Evolutionary conservation across 352 stramenopile genomes (phyloP).

Genomic region (Pseudoperonospora humuli): DNA sequence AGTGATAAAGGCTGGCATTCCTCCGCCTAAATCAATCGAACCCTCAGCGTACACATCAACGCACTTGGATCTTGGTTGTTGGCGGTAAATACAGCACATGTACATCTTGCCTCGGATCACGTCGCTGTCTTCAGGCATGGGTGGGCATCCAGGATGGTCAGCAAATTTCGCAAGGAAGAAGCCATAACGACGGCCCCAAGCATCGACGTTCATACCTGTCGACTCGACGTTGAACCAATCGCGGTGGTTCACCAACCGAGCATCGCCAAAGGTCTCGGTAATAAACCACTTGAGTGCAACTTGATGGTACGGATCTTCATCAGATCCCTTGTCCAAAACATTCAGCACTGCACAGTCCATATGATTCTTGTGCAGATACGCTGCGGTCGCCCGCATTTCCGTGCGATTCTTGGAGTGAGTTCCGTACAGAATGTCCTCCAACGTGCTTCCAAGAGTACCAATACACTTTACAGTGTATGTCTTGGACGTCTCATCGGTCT

Average conservation of each 20-base stretch:
- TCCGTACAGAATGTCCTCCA: constrained; percentile 53
- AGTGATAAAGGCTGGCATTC: constrained; percentile 17
- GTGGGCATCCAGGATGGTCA: constrained; percentile 26
- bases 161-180: constrained; percentile 42
- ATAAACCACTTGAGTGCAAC: constrained; percentile 50
- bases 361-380: constrained; percentile 24
- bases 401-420: constrained; percentile 32
- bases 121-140: constrained; percentile 25
- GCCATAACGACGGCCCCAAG: constrained; percentile 33
- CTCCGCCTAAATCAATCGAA: constrained; percentile 33
- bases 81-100: constrained; percentile 55
- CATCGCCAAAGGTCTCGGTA: constrained; percentile 27
- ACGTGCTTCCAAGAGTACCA: constrained; percentile 32
- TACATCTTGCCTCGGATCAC: constrained; percentile 41
- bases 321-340: constrained; percentile 25
- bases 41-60: constrained; percentile 43
- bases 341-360: constrained; percentile 42
- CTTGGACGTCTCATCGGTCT: constrained; percentile 1
- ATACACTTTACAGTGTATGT: constrained; percentile 33
- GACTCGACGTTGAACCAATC: constrained; percentile 60
- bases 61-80: constrained; percentile 22
- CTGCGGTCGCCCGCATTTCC: constrained; percentile 31
- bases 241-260: constrained; percentile 39
- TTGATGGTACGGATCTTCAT: constrained; percentile 39
- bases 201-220: constrained; percentile 30